A percentile compares a stretch with the other conserved stretches of the same genome.
Evolutionary conservation across 495 filamentous ascomycete genomes (phyloP).

Genomic region (Penicilliopsis zonata): DNA sequence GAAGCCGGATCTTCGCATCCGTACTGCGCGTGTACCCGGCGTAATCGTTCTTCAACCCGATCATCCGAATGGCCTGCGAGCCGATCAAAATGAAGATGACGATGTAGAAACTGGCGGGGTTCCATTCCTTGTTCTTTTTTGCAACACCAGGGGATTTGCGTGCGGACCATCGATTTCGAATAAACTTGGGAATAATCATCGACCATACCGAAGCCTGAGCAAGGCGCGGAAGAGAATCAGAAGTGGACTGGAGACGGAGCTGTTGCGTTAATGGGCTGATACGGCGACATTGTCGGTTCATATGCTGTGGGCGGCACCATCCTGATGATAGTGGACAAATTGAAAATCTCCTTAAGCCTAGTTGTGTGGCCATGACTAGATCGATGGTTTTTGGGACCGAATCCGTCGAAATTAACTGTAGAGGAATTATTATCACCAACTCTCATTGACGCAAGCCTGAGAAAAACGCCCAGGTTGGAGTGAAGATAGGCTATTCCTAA

Average conservation of each 20-base stretch:
- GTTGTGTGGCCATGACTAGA: no score
- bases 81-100: conserved; percentile 84
- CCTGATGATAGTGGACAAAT: no score
- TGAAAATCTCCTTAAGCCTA: no score
- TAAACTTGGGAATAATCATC: conserved; percentile 44
- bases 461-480: background rate
- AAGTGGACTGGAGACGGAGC: conserved; percentile 15
- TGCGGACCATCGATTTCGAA: conserved; percentile 19
- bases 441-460: background rate
- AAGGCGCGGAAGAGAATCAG: conserved; percentile 41
- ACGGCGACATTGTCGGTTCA: background rate
- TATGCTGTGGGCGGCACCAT: no score
- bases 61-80: conserved; percentile 86
- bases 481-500: conserved; percentile 1
- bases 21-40: conserved; percentile 57
- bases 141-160: conserved; percentile 3
- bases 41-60: conserved; percentile 66
- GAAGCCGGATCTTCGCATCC: conserved; percentile 62
- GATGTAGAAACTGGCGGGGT: conserved; percentile 89
- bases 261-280: conserved; percentile 1
- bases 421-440: no score
- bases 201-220: conserved; percentile 59
- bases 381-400: no score
- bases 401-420: no score
- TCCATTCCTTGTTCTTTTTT: conserved; percentile 62